Evolutionary conservation across 2,329 filamentous ascomycete genomes (phyloP).

Genomic region (Diplodia corticola): DNA sequence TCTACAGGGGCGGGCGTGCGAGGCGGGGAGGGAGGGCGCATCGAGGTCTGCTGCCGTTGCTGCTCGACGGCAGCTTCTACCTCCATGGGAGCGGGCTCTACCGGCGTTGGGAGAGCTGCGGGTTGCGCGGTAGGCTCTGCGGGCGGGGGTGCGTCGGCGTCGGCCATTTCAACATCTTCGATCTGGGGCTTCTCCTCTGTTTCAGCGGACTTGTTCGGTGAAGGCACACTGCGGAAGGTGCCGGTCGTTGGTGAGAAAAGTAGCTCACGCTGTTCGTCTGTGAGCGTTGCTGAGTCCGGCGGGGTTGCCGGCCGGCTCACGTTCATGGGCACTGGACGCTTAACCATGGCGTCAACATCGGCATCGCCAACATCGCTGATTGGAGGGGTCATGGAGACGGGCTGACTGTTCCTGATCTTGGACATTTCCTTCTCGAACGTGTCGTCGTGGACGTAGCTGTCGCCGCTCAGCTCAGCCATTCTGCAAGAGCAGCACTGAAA

Average conservation of each 20-base stretch:
- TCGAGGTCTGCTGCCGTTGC: not conserved
- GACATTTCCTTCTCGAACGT: constrained; percentile 39
- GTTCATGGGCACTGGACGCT: not conserved
- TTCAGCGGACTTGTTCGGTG: constrained; percentile 29
- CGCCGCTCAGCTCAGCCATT: constrained; percentile 41
- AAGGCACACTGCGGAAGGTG: constrained; percentile 38
- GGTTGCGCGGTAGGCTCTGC: not conserved
- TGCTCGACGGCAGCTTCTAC: not conserved
- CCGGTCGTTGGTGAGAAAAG: constrained; percentile 42
- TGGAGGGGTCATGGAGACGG: constrained; percentile 59
- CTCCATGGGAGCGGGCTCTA: not conserved
- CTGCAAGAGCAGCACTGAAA: constrained; percentile 66
- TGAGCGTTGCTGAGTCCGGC: not conserved
- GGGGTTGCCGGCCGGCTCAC: constrained; percentile 6
- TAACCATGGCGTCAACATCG: constrained; percentile 20
- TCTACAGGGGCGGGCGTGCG: constrained; percentile 27
- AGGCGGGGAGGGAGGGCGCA: constrained; percentile 26
- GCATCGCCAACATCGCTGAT: constrained; percentile 62
- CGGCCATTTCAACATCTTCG: constrained; percentile 11
- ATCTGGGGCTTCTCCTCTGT: constrained; percentile 3
- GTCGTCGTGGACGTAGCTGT: constrained; percentile 42
- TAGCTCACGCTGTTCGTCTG: constrained; percentile 27
- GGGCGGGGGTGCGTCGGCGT: constrained; percentile 4
- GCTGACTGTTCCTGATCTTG: constrained; percentile 45
- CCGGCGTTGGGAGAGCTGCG: not conserved